A percentile compares a stretch with the other conserved stretches of the same genome.
These are phyloP conservation scores for Aegilops sharonensis DNA, from an alignment of 176 grass and related monocot genomes.

Conservation along the genomic window DNA sequence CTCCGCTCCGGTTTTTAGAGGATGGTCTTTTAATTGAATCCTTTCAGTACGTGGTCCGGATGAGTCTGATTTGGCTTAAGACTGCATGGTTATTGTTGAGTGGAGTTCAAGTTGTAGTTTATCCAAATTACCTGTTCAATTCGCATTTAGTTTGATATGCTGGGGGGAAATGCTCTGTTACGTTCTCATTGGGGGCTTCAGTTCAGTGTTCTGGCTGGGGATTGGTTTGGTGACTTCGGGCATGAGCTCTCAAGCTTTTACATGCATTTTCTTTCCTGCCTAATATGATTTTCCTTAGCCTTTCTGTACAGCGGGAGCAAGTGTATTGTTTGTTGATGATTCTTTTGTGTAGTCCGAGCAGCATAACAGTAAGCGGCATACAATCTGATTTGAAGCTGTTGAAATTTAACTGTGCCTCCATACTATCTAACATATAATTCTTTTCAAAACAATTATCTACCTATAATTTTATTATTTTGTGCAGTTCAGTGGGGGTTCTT, in stretches of 20 bases:
- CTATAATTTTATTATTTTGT: not conserved
- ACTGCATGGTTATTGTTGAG: not conserved
- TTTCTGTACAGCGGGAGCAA: not conserved
- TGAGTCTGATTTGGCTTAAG: not conserved
- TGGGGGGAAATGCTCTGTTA: not conserved
- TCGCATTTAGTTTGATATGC: slow-evolving; percentile 4
- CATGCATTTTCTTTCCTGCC: not conserved
- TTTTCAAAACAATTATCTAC: not conserved
- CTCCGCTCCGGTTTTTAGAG: not conserved
- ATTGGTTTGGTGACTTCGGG: not conserved
- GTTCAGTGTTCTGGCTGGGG: not conserved
- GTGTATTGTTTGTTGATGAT: slow-evolving; percentile 1
- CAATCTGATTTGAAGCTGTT: not conserved
- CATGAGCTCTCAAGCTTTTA: not conserved
- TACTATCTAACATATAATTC: not conserved
- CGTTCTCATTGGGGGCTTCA: not conserved
- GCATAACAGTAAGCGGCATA: not conserved
- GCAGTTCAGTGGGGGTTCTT: not conserved
- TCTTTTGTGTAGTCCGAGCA: not conserved
- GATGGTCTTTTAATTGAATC: not conserved
- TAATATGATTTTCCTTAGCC: not conserved
- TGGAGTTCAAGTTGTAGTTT: slow-evolving; percentile 5
- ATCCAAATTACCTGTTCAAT: not conserved
- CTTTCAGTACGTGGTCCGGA: not conserved
- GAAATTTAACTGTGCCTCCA: not conserved